These are phyloP conservation scores for Falciphora oryzae DNA, from an alignment of 2,329 filamentous ascomycete genomes.

Conservation along the genomic window DNA sequence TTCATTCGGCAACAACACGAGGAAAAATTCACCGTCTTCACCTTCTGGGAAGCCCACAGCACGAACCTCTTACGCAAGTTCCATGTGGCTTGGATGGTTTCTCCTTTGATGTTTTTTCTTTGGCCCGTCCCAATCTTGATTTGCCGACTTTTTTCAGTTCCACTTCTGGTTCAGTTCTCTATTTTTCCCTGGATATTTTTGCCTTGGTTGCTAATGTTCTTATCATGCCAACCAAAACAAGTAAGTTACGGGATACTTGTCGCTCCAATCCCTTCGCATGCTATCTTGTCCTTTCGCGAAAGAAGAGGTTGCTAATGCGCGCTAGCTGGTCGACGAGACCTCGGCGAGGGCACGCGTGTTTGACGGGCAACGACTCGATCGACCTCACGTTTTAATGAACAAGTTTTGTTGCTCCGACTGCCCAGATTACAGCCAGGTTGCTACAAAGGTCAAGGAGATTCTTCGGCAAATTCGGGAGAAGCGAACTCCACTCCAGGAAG, in stretches of 20 bases:
- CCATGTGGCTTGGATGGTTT: background rate
- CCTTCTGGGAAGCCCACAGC: constrained; percentile 5
- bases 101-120: background rate
- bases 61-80: constrained; percentile 1
- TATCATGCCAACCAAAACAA: background rate
- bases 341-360: too few relatives aligned
- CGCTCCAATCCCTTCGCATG: background rate
- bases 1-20: background rate
- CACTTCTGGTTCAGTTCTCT: background rate
- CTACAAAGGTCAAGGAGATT: constrained; percentile 17
- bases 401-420: constrained; percentile 19
- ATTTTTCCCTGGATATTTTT: constrained; percentile 1
- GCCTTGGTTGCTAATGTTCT: background rate
- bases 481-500: constrained; percentile 15
- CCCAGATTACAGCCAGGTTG: constrained; percentile 16
- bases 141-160: background rate
- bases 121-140: background rate
- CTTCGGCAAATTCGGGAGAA: constrained; percentile 15
- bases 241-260: background rate
- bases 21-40: background rate
- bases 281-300: too few relatives aligned
- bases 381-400: constrained; percentile 21
- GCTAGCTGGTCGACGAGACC: too few relatives aligned
- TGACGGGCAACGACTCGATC: too few relatives aligned
- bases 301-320: too few relatives aligned